These are phyloP conservation scores for Xylona heveae DNA, from an alignment of 495 filamentous ascomycete species.

Conservation along the genomic window DNA sequence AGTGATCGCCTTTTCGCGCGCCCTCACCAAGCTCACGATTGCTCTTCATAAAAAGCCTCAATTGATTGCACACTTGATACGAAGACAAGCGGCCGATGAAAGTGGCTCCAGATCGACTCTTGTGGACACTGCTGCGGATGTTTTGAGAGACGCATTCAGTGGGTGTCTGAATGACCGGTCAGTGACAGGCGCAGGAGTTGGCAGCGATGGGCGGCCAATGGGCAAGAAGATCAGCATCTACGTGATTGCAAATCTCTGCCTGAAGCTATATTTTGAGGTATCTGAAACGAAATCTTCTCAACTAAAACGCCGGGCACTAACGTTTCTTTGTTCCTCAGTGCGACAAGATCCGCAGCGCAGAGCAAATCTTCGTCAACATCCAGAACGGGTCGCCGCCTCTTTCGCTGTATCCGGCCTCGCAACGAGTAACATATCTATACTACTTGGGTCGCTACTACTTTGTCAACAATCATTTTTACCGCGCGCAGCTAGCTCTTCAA, in stretches of 20 bases:
- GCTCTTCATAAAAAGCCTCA: constrained; percentile 56
- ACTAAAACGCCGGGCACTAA: neutral
- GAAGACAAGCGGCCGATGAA: constrained; percentile 26
- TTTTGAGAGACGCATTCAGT: constrained; percentile 76
- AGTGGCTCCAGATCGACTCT: constrained; percentile 44
- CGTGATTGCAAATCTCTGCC: constrained; percentile 69
- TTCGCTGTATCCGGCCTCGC: constrained; percentile 59
- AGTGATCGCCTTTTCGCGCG: constrained; percentile 51
- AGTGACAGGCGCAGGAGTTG: constrained; percentile 25
- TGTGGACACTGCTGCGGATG: constrained; percentile 66
- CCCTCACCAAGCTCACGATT: constrained; percentile 62
- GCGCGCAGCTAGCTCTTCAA: constrained; percentile 50
- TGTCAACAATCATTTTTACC: constrained; percentile 56
- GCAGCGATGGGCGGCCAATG: constrained; percentile 34
- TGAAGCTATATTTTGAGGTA: constrained; percentile 77
- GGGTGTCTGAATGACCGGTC: constrained; percentile 73
- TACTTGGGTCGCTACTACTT: constrained; percentile 84
- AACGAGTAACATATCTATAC: constrained; percentile 81
- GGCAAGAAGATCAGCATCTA: constrained; percentile 81
- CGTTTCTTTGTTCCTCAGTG: constrained; percentile 15
- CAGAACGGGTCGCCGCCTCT: constrained; percentile 62
- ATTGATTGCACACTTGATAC: constrained; percentile 33
- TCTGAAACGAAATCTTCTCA: constrained; percentile 3
- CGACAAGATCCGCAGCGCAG: constrained; percentile 38
- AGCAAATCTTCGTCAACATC: constrained; percentile 80